Conservation (phyloP, 2,329 filamentous ascomycete genomes). For the Talaromyces sp. region DNA sequence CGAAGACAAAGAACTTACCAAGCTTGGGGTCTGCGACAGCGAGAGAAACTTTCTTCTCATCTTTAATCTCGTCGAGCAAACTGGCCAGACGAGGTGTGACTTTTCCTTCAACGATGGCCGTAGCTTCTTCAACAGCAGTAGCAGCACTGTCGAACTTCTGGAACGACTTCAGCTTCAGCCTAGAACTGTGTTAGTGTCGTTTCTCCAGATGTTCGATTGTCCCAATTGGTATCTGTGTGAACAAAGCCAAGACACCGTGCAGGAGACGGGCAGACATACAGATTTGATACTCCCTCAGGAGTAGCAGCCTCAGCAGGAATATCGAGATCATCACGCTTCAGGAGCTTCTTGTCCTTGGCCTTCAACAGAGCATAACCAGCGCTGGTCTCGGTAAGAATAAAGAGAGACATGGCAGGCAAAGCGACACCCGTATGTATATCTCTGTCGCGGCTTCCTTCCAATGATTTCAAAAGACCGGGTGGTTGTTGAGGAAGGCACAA, state of each 20-base stretch:
- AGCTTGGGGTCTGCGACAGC: constrained; percentile 93
- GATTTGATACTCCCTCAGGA: constrained; percentile 78
- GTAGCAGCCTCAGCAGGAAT: constrained; percentile 69
- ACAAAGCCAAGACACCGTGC: not conserved
- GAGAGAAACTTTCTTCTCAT: constrained; percentile 94
- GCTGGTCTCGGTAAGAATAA: constrained; percentile 90
- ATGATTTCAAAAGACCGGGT: not conserved
- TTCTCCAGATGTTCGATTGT: not conserved
- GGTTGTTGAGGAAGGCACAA: constrained; percentile 27
- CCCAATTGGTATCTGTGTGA: too few species aligned
- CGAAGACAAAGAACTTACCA: constrained; percentile 41
- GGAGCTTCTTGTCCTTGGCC: constrained; percentile 95
- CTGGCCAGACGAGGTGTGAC: constrained; percentile 80
- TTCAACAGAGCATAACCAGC: constrained; percentile 98
- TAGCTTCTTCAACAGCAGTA: constrained; percentile 84
- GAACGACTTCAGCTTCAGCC: constrained; percentile 94
- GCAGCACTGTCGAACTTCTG: constrained; percentile 94
- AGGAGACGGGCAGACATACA: constrained; percentile 57
- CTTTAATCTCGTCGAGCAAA: constrained; percentile 84
- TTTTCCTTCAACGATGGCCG: constrained; percentile 86
- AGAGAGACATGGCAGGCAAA: constrained; percentile 69
- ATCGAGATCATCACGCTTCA: constrained; percentile 81
- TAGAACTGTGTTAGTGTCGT: constrained; percentile 34
- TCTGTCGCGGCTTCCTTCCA: constrained; percentile 19
- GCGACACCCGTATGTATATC: constrained; percentile 27